Evolutionary conservation across 805 yeast genomes (phyloP), one percentile per base, ranked within the genome.

Genomic region (Candida adriatica): DNA sequence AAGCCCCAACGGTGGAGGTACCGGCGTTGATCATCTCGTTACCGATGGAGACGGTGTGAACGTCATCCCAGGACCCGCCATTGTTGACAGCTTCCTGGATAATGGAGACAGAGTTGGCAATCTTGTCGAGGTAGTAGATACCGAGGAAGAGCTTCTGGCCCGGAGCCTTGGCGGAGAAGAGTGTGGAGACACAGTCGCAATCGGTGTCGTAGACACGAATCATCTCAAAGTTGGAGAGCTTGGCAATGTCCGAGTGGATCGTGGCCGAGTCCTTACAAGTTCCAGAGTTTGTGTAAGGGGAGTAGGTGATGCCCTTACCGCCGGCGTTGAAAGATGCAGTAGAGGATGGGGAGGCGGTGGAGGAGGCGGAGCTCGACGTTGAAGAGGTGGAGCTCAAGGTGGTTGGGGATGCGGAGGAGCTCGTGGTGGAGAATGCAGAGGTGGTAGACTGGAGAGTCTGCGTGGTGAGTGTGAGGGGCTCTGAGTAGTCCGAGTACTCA

Each of bases 161-260:
- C 3, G 73, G 58, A 3, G 57, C 42, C 52, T 73, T 64, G 22
- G 68, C 61, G 13, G 68, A 62, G 41, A 75, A 54, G 20, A 74
- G 69, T 41, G 67, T 63, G 32, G 71, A 65, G 35, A 77, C 66
- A 36, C 73, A 70, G 29, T 64, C 58, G 55, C 85, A 77, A 53
- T 75, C 84, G 30, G 78, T 75, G 28, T 75, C 69, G 53, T 77
- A 77, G 23, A 77, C 59, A 56, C 85, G 64, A 47, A 77, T 73
- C 40, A 73, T 31, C 25, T 64, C 67, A 49, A 60, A 75, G 26
- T 58, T 61, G 13, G 64, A 33, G 33, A 77, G 61, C 42, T 45
- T 41, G 20, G 51, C 52, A 30, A 77, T 49, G 42, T 77, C 84
- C 28, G 58, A 41, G 19, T 64, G 56, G 35, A 77, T 69, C 27